Base-by-base conservation (phyloP, 1,284 basidiomycete genomes). In the Sporisorium scitamineum region DNA sequence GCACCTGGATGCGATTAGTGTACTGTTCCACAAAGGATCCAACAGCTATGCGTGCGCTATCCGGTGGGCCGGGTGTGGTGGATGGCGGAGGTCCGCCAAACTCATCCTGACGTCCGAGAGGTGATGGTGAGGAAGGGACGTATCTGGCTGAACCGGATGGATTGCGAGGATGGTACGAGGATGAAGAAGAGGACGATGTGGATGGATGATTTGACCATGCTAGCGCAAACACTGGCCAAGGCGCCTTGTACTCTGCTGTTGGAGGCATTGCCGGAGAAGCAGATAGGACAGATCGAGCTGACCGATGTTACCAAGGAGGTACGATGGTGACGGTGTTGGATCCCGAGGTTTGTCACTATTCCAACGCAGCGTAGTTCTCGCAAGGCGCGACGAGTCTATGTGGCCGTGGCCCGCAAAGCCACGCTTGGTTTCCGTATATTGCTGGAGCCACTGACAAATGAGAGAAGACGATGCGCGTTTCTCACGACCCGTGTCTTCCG, bases 1-100 rank as follows among this genome's bases (percentile, higher is more conserved):
- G 78, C 44, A 85, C 71, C 68, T 85, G 84, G 50, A 85, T 81
- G 22, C 80, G 70, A 52, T 85, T 85, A 41, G 78, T 76, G 53
- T 80, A 82, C 62, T 85, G 80, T 45, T 85, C 83, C 9, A 84
- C 69, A 51, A 85, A 84, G 13, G 78, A 81, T 18, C 84, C 83
- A 4, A 85, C 72, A 18, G 84, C 84, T 29, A 85, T 60, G 11
- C 83, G 55, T 0, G 81, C 73, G 22, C 70, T 70, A 24, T 73
- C 64, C 44, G 81, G 83, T 22, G 78, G 66, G 14, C 59, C 64
- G 13, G 72, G 54, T 11, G 68, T 63, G 20, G 54, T 52, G 9
- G 65, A 57, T 10, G 70, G 57, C 18, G 74, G 61, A 34, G 66
- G 61, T 0, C 47, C 56, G 27, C 41, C 52, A n/a, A 66, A 67